phyloP scores from a whole-genome alignment of 1,139 yeast genomes.

The Groenewaldozyma auringiensis region DNA sequence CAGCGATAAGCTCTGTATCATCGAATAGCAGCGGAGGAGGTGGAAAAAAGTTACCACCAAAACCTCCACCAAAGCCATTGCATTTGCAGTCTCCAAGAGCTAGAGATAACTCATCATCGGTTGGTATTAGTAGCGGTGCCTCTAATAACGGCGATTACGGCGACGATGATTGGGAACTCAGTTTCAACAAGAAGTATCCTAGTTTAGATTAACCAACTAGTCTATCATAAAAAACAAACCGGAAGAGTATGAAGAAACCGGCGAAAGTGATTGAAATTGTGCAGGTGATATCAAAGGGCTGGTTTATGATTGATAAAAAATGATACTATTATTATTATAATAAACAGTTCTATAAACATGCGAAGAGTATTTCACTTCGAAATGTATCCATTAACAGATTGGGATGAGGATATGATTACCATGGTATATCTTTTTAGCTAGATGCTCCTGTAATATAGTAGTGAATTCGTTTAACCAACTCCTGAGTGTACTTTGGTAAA shows the following conservation, averaged over 20 bases:
- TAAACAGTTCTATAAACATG: too few species aligned
- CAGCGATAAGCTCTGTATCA: conserved; percentile 20
- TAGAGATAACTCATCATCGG: neutral
- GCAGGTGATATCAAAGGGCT: too few species aligned
- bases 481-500: conserved; percentile 22
- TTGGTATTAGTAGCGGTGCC: conserved; percentile 7
- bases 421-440: too few species aligned
- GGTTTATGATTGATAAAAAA: too few species aligned
- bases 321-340: too few species aligned
- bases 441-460: conserved; percentile 21
- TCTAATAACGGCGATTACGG: conserved; percentile 4
- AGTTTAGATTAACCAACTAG: conserved; percentile 19
- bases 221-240: too few species aligned
- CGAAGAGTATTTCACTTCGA: too few species aligned
- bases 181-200: conserved; percentile 28
- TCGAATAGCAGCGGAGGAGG: conserved; percentile 15
- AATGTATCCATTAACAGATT: too few species aligned
- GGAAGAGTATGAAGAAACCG: neutral
- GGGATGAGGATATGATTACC: too few species aligned
- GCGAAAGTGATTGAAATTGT: too few species aligned
- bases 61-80: conserved; percentile 55
- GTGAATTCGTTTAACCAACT: conserved; percentile 19
- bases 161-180: conserved; percentile 26
- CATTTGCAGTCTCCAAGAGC: conserved; percentile 37
- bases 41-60: conserved; percentile 25